Percentiles rank a stretch among this genome's conserved stretches.
Conservation (phyloP, 305 asterid genomes). For the Solanum chacoense region DNA sequence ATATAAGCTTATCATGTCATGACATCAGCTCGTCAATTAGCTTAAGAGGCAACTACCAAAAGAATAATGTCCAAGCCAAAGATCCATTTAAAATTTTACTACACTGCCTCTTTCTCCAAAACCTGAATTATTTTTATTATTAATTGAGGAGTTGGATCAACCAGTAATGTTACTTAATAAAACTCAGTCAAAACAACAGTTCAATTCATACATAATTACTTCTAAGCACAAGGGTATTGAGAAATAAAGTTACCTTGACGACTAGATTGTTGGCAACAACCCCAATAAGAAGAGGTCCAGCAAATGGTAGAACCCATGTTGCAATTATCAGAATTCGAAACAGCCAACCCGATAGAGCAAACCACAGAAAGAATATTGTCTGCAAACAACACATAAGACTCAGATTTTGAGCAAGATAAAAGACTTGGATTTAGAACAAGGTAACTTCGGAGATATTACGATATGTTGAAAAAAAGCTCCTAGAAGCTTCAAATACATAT, state of each 20-base stretch:
- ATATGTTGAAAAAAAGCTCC: background rate
- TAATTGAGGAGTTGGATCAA: background rate
- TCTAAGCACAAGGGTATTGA: background rate
- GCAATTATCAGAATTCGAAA: conserved; percentile 68
- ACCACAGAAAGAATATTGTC: conserved; percentile 90
- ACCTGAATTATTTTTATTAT: background rate
- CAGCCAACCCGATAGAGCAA: conserved; percentile 95
- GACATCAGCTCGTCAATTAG: background rate
- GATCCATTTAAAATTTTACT: background rate
- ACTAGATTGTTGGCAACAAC: conserved; percentile 81
- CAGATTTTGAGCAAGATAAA: background rate
- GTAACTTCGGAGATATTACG: background rate
- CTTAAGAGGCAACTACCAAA: background rate
- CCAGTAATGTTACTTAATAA: background rate
- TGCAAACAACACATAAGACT: conserved; percentile 22
- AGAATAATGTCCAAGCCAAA: background rate
- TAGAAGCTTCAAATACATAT: background rate
- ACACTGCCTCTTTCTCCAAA: background rate
- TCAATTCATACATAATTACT: background rate
- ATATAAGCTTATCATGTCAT: background rate
- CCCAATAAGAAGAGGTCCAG: conserved; percentile 88
- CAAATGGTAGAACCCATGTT: conserved; percentile 82
- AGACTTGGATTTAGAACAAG: background rate
- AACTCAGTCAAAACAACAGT: background rate
- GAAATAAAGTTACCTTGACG: conserved; percentile 48